These are phyloP conservation scores for Mucor sp. DNA, from an alignment of 371 early-diverging fungal genomes.

Conservation along the genomic window DNA sequence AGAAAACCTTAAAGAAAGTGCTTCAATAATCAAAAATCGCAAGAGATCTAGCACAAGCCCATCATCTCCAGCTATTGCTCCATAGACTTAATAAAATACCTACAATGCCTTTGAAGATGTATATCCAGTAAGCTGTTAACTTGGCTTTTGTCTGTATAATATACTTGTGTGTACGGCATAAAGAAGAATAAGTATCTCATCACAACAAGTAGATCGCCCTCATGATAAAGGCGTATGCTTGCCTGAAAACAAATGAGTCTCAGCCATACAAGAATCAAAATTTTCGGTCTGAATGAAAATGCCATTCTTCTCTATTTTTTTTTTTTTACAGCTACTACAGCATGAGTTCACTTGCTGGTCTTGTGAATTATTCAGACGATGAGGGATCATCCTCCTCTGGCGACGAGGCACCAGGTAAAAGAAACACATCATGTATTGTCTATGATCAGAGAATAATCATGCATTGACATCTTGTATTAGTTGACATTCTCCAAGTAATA, in stretches of 20 bases:
- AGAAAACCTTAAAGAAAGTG: background rate
- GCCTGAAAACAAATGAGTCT: background rate
- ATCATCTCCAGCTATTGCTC: conserved; percentile 1
- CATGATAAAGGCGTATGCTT: no score
- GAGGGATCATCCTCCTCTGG: conserved; percentile 27
- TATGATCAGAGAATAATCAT: background rate
- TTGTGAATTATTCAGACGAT: conserved; percentile 42
- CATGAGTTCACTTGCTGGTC: conserved; percentile 30
- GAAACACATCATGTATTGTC: no score
- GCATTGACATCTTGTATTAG: background rate
- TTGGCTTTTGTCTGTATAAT: no score
- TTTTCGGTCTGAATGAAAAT: background rate
- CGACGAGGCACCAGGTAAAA: conserved; percentile 25
- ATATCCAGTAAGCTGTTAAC: no score
- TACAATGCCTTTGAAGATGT: no score
- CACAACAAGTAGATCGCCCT: no score
- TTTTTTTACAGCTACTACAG: background rate
- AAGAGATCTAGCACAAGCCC: conserved; percentile 23
- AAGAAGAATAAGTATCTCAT: no score
- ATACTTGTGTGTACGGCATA: no score
- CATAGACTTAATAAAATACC: background rate
- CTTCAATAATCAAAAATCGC: conserved; percentile 5
- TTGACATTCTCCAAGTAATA: conserved; percentile 2
- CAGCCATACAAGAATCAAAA: background rate
- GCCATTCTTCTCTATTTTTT: background rate